These are phyloP conservation scores for Dendrobium huoshanense DNA, from an alignment of 106 monocot genomes.

Conservation along the genomic window DNA sequence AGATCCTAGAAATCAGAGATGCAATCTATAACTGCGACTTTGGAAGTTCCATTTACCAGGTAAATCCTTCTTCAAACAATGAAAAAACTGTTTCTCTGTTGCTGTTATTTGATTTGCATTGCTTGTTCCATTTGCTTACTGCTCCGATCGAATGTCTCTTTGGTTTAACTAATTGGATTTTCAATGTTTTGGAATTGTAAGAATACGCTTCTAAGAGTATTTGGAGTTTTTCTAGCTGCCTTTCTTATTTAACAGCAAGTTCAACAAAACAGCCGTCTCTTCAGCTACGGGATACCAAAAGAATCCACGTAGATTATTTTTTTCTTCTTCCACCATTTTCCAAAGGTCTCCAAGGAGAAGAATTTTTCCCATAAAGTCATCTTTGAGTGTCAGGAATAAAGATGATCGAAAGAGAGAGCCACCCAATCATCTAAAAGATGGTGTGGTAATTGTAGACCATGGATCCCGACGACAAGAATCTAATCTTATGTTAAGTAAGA, in stretches of 20 bases:
- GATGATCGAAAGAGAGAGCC: slow-evolving; percentile 7
- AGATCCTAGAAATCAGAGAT: neutral
- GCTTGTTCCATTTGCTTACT: neutral
- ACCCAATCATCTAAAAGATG: slow-evolving; percentile 43
- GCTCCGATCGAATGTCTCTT: neutral
- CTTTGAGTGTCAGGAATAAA: slow-evolving; percentile 28
- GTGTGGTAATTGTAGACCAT: slow-evolving; percentile 90
- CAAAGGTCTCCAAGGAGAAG: slow-evolving; percentile 15
- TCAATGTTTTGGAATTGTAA: neutral
- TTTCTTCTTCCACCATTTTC: slow-evolving; percentile 27
- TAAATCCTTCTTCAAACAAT: neutral
- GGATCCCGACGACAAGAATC: slow-evolving; percentile 90
- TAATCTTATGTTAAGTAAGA: slow-evolving; percentile 87
- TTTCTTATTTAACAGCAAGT: slow-evolving; percentile 3
- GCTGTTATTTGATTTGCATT: neutral
- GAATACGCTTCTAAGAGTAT: neutral
- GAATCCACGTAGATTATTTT: slow-evolving; percentile 9
- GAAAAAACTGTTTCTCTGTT: neutral
- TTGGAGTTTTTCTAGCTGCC: neutral
- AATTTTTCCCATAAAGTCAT: slow-evolving; percentile 20
- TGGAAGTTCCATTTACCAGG: neutral
- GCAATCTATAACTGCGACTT: neutral
- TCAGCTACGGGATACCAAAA: neutral
- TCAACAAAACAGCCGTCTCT: neutral
- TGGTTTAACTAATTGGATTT: neutral